phyloP scores from a whole-genome alignment of 2,329 filamentous ascomycete species.

The Aspergillus eucalypticola region DNA sequence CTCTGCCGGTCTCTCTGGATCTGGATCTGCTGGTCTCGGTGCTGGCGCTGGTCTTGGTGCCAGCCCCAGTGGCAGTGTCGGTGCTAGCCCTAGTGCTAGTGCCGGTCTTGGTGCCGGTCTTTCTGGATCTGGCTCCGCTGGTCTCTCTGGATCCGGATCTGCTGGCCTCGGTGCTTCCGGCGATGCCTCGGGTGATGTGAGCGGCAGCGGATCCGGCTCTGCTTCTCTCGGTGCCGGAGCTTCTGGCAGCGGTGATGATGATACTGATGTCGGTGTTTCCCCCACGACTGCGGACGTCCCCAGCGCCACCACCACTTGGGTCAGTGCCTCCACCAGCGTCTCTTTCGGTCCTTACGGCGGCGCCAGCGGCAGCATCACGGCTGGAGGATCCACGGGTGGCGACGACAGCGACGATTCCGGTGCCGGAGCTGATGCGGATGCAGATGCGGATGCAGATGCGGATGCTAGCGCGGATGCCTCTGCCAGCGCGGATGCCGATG shows the following conservation, averaged over 20 bases:
- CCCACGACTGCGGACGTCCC: neutral
- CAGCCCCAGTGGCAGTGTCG: neutral
- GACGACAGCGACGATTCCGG: neutral
- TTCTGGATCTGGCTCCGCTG: neutral
- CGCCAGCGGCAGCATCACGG: slow-evolving; percentile 1
- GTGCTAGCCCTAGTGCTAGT: neutral
- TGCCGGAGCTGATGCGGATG: neutral
- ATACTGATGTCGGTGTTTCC: neutral
- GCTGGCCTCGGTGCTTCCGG: neutral
- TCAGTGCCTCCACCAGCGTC: slow-evolving; percentile 5
- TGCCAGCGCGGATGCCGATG: slow-evolving; percentile 1
- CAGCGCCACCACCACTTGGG: slow-evolving; percentile 1
- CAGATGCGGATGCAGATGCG: slow-evolving; percentile 2
- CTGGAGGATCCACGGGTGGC: neutral
- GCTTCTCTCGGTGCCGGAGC: neutral
- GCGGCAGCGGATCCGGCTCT: neutral
- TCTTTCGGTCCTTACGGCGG: neutral
- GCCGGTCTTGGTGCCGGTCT: neutral
- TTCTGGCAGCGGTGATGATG: neutral
- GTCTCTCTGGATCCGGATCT: neutral
- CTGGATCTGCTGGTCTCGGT: neutral
- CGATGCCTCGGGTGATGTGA: neutral
- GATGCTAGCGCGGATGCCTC: neutral
- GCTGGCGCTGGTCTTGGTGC: neutral
- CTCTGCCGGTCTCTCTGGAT: neutral